A percentile compares a stretch with the other conserved stretches of the same genome.
Evolutionary conservation across 805 yeast species (phyloP).

Genomic region (Starmerella etchellsii): DNA sequence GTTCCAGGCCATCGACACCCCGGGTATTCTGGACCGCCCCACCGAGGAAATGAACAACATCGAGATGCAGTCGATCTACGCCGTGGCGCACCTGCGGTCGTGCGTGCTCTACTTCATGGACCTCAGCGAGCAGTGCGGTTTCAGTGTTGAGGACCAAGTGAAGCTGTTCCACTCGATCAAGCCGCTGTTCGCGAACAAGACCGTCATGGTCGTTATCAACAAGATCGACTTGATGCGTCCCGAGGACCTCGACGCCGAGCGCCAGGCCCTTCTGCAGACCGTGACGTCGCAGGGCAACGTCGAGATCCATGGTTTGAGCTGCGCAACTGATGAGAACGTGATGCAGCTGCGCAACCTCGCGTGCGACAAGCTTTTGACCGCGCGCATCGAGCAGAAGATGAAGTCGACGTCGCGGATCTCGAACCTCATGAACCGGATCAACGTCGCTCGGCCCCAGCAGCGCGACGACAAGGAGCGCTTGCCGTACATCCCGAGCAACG

Average conservation of each 20-base stretch:
- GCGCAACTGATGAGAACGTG: constrained; percentile 86
- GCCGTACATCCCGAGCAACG: constrained; percentile 72
- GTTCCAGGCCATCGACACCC: constrained; percentile 98
- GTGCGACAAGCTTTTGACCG: constrained; percentile 88
- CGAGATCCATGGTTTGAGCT: constrained; percentile 84
- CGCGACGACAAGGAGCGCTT: constrained; percentile 72
- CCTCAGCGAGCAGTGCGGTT: constrained; percentile 97
- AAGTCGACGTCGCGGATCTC: constrained; percentile 82
- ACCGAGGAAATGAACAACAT: constrained; percentile 99
- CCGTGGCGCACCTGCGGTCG: constrained; percentile 95
- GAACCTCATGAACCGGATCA: constrained; percentile 86
- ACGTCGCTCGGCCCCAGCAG: constrained; percentile 78
- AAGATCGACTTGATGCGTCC: constrained; percentile 81
- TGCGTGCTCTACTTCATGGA: constrained; percentile 97
- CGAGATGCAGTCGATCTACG: constrained; percentile 98
- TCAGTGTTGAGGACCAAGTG: constrained; percentile 93
- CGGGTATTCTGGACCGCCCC: constrained; percentile 97
- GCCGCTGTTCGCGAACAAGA: constrained; percentile 92
- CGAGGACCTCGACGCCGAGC: constrained; percentile 69
- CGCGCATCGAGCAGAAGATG: constrained; percentile 92
- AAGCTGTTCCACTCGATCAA: constrained; percentile 92
- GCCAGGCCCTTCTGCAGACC: constrained; percentile 56
- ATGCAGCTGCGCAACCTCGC: constrained; percentile 95
- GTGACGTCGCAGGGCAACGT: constrained; percentile 54
- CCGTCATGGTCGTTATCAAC: constrained; percentile 90